Conservation (phyloP, 2,329 filamentous ascomycete genomes). For the Elsinoe batatas region DNA sequence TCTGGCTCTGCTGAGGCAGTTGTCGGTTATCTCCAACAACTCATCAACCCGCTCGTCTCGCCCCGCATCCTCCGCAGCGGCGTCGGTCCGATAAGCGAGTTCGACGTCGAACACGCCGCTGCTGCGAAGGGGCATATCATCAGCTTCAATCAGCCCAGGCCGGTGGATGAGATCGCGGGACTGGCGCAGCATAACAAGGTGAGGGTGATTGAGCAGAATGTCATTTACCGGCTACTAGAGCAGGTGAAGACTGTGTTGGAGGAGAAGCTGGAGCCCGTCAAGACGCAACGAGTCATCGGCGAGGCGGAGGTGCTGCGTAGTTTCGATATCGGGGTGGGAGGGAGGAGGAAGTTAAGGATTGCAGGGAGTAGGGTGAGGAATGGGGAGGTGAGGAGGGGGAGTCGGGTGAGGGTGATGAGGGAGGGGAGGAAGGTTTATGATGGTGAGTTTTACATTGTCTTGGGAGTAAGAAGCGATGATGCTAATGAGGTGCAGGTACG, state of each 20-base stretch:
- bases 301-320: slow-evolving; percentile 78
- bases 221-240: slow-evolving; percentile 74
- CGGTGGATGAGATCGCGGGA: slow-evolving; percentile 52
- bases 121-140: slow-evolving; percentile 66
- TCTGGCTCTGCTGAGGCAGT: slow-evolving; percentile 91
- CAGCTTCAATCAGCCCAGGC: slow-evolving; percentile 71
- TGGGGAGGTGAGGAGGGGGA: slow-evolving; percentile 56
- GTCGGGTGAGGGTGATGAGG: slow-evolving; percentile 62
- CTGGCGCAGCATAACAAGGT: slow-evolving; percentile 64
- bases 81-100: slow-evolving; percentile 72
- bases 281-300: slow-evolving; percentile 64
- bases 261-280: slow-evolving; percentile 55
- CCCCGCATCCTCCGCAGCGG: slow-evolving; percentile 66
- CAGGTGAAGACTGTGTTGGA: slow-evolving; percentile 60
- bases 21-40: slow-evolving; percentile 60
- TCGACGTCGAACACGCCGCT: slow-evolving; percentile 79
- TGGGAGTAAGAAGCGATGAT: neutral
- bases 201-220: slow-evolving; percentile 70
- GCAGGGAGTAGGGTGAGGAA: slow-evolving; percentile 84
- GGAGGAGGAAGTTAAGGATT: slow-evolving; percentile 60
- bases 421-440: slow-evolving; percentile 62
- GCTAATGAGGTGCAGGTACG: slow-evolving; percentile 46
- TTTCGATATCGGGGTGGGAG: slow-evolving; percentile 75
- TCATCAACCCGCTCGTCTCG: slow-evolving; percentile 77
- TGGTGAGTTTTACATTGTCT: slow-evolving; percentile 48